phyloP scores from a whole-genome alignment of 176 grass and related monocot species.

The Oryza meridionalis region DNA sequence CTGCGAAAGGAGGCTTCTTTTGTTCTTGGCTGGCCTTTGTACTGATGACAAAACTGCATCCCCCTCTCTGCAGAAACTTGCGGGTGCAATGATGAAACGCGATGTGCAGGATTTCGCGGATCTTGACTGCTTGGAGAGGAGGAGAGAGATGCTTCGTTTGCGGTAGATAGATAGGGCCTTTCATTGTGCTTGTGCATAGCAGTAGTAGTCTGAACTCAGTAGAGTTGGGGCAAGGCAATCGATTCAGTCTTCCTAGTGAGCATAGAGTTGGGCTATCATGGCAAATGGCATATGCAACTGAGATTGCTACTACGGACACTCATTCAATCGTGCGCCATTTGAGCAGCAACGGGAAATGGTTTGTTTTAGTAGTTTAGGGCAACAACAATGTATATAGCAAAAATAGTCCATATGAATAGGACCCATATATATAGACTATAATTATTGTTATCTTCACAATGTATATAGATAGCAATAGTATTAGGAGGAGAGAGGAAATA shows the following conservation, averaged over 20 bases:
- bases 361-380: background rate
- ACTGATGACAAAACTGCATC: slow-evolving; percentile 47
- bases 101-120: slow-evolving; percentile 50
- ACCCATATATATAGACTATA: too few relatives aligned
- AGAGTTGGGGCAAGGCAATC: slow-evolving; percentile 24
- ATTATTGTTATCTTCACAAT: too few relatives aligned
- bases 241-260: slow-evolving; percentile 11
- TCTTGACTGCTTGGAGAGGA: slow-evolving; percentile 45
- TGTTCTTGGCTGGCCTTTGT: background rate
- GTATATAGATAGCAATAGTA: too few relatives aligned
- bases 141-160: background rate
- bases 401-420: too few relatives aligned
- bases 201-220: background rate
- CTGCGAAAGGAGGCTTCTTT: background rate
- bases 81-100: slow-evolving; percentile 49
- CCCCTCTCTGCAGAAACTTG: slow-evolving; percentile 29
- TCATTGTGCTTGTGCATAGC: background rate
- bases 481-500: too few relatives aligned
- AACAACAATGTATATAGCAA: too few relatives aligned
- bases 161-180: slow-evolving; percentile 5
- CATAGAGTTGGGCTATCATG: slow-evolving; percentile 14
- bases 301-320: background rate
- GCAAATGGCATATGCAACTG: slow-evolving; percentile 15
- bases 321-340: background rate
- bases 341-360: background rate